Evolutionary conservation across 2,329 filamentous ascomycete genomes (phyloP).

Genomic region (Neophaeococcomyces mojaviensis): DNA sequence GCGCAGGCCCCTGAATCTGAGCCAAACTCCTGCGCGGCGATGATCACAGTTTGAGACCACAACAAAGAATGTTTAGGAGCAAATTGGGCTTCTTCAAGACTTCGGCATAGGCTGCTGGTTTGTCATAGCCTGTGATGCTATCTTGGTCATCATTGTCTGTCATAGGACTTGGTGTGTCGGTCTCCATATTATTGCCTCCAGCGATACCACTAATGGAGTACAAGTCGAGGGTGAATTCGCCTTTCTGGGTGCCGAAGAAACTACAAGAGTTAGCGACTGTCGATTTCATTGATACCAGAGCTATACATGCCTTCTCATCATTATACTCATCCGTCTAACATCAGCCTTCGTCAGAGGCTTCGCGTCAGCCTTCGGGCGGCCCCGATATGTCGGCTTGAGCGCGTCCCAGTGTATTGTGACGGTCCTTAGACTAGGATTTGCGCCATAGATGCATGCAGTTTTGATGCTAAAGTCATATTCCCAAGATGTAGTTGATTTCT

Average conservation of each 20-base stretch:
- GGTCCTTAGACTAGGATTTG: constrained; percentile 17
- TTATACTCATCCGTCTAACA: constrained; percentile 63
- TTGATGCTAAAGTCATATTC: constrained; percentile 57
- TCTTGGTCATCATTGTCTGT: no score
- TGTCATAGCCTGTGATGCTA: no score
- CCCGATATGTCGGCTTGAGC: constrained; percentile 67
- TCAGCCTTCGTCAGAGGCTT: constrained; percentile 50
- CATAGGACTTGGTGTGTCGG: neutral
- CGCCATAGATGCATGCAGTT: constrained; percentile 1
- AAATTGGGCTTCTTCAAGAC: no score
- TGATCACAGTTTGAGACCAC: no score
- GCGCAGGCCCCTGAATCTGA: no score
- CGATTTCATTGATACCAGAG: neutral
- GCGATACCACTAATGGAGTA: neutral
- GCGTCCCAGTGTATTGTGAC: constrained; percentile 57
- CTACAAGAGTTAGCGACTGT: constrained; percentile 35
- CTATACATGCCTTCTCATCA: constrained; percentile 64
- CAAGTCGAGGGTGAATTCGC: constrained; percentile 52
- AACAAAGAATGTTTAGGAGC: no score
- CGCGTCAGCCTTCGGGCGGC: constrained; percentile 53
- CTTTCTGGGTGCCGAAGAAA: constrained; percentile 68
- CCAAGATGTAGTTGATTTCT: constrained; percentile 65
- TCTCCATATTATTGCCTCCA: neutral
- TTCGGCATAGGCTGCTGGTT: no score
- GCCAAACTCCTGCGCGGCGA: no score